A percentile compares a stretch with the other conserved stretches of the same genome.
Conservation (phyloP, 129 eudicot species). For the Chrysanthemum seticuspe region DNA sequence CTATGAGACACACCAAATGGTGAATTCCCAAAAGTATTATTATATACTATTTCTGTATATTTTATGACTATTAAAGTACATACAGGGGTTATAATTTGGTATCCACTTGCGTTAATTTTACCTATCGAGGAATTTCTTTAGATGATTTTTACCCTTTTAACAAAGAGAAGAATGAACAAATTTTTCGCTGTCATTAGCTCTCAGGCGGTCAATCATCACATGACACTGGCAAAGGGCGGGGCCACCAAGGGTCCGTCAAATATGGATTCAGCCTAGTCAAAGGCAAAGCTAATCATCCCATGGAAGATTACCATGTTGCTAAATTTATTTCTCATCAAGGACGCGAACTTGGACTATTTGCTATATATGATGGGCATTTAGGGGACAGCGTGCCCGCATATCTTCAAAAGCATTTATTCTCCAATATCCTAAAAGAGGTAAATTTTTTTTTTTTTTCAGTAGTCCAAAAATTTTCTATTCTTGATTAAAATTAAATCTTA, state of each 20-base stretch:
- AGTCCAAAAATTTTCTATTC: conserved; percentile 7
- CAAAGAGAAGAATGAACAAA: neutral
- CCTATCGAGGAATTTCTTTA: conserved; percentile 1
- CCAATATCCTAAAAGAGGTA: conserved; percentile 80
- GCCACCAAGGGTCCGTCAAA: conserved; percentile 54
- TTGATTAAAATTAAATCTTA: neutral
- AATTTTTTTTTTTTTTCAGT: neutral
- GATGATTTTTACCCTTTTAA: neutral
- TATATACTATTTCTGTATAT: neutral
- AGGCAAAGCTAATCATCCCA: conserved; percentile 91
- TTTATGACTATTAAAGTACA: neutral
- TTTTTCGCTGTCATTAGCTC: conserved; percentile 28
- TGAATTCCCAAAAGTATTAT: neutral
- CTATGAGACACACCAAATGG: neutral
- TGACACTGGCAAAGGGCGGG: conserved; percentile 79
- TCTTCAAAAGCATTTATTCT: conserved; percentile 72
- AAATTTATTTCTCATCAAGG: conserved; percentile 56
- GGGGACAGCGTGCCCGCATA: conserved; percentile 79
- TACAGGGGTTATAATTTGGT: neutral
- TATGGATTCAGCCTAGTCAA: conserved; percentile 72
- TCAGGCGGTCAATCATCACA: conserved; percentile 51
- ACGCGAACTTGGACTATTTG: conserved; percentile 79
- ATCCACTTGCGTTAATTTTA: neutral
- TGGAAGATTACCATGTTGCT: conserved; percentile 94
- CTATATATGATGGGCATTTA: conserved; percentile 81